phyloP scores from a whole-genome alignment of 495 filamentous ascomycete genomes.

The Friedmanniomyces endolithicus region DNA sequence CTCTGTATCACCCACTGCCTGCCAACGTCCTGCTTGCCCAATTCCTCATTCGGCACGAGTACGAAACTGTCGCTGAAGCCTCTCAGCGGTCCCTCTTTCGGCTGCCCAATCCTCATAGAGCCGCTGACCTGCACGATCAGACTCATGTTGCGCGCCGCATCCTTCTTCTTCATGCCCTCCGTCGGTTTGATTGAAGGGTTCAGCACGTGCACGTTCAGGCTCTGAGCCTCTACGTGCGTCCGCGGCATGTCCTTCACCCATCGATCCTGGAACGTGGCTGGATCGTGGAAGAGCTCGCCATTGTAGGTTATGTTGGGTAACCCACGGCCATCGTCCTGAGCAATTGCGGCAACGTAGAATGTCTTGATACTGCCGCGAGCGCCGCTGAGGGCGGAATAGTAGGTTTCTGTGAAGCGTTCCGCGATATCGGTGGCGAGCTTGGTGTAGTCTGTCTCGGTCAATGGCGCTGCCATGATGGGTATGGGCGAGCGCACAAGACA shows the following conservation, averaged over 20 bases:
- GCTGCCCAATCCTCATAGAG: slow-evolving; percentile 48
- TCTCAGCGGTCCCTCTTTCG: slow-evolving; percentile 41
- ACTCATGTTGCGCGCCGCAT: slow-evolving; percentile 47
- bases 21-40: slow-evolving; percentile 23
- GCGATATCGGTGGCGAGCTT: slow-evolving; percentile 19
- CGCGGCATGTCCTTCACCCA: slow-evolving; percentile 51
- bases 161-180: slow-evolving; percentile 30
- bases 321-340: slow-evolving; percentile 30
- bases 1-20: slow-evolving; percentile 56
- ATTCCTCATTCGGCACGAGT: slow-evolving; percentile 60
- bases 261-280: slow-evolving; percentile 44
- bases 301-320: slow-evolving; percentile 52
- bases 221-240: slow-evolving; percentile 49
- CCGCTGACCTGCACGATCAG: slow-evolving; percentile 57
- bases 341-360: slow-evolving; percentile 43
- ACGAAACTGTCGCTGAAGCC: slow-evolving; percentile 66
- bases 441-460: slow-evolving; percentile 14
- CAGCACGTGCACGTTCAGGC: slow-evolving; percentile 60
- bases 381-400: slow-evolving; percentile 39
- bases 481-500: neutral
- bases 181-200: slow-evolving; percentile 41
- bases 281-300: slow-evolving; percentile 46
- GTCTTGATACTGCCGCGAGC: slow-evolving; percentile 41
- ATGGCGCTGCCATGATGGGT: slow-evolving; percentile 9
- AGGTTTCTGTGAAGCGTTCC: slow-evolving; percentile 26